phyloP scores from a whole-genome alignment of 2,329 filamentous ascomycete species.

The Ceratocystis destructans region DNA sequence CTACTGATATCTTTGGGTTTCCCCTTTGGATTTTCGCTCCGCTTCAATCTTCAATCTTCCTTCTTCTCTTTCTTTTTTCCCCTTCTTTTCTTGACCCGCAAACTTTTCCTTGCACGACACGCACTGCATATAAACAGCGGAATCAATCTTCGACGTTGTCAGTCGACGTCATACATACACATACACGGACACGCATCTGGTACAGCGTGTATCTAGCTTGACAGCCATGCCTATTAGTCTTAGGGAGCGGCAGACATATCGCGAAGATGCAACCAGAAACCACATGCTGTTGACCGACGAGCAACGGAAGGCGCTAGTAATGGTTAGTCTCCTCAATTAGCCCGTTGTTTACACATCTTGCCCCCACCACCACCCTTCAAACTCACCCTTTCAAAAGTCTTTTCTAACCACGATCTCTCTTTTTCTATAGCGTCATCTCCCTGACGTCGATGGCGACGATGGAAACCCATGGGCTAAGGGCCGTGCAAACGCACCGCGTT shows the following conservation, averaged over 20 bases:
- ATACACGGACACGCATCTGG: not conserved
- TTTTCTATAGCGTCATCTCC: slow-evolving; percentile 17
- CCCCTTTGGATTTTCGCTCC: not conserved
- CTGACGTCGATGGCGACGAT: slow-evolving; percentile 26
- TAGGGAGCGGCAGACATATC: slow-evolving; percentile 29
- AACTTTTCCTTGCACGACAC: not conserved
- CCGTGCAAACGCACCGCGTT: slow-evolving; percentile 27
- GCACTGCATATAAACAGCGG: not conserved
- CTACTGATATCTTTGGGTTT: not conserved
- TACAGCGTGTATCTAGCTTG: not conserved
- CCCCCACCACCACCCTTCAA: too few species aligned
- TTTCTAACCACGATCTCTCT: slow-evolving; percentile 11
- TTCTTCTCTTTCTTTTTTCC: not conserved
- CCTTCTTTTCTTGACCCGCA: not conserved
- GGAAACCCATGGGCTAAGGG: slow-evolving; percentile 25
- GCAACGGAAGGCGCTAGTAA: slow-evolving; percentile 23
- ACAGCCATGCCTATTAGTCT: slow-evolving; percentile 24
- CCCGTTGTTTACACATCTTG: not conserved
- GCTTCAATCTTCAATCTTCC: not conserved
- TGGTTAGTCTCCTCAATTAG: slow-evolving; percentile 16
- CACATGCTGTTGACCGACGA: slow-evolving; percentile 28
- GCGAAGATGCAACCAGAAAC: slow-evolving; percentile 28
- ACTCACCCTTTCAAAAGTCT: not conserved
- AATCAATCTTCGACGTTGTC: not conserved
- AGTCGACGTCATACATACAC: not conserved